Percentiles rank a stretch among this genome's conserved stretches.
phyloP scores from a whole-genome alignment of 306 rosid genomes.

The Casuarina cunninghamiana region DNA sequence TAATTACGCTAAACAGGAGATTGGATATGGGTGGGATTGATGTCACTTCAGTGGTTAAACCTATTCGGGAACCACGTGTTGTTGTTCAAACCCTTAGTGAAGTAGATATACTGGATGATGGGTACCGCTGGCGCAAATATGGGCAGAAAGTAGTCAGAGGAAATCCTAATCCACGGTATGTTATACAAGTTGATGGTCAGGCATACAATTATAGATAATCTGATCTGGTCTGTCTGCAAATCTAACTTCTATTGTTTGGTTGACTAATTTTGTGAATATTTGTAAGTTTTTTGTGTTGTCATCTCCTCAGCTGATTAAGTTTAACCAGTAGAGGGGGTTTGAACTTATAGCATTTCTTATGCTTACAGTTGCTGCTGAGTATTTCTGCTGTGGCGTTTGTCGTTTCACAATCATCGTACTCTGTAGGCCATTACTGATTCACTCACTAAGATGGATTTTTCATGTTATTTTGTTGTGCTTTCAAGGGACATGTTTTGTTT shows the following conservation, averaged over 20 bases:
- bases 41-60: conserved; percentile 77
- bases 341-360: conserved; percentile 15
- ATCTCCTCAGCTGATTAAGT: neutral
- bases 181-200: conserved; percentile 19
- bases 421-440: neutral
- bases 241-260: conserved; percentile 2
- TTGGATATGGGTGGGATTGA: conserved; percentile 72
- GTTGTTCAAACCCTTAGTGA: conserved; percentile 97
- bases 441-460: neutral
- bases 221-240: conserved; percentile 18
- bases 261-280: conserved; percentile 7
- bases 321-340: neutral
- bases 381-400: conserved; percentile 15
- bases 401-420: neutral
- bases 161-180: conserved; percentile 96
- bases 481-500: neutral
- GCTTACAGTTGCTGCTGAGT: conserved; percentile 12
- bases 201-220: conserved; percentile 16
- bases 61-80: conserved; percentile 95
- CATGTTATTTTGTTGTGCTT: neutral
- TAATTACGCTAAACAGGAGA: conserved; percentile 55
- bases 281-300: conserved; percentile 6
- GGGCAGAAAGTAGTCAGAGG: conserved; percentile 99
- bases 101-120: conserved; percentile 98
- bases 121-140: conserved; percentile 99